A percentile compares a stretch with the other conserved stretches of the same genome.
phyloP scores from a whole-genome alignment of 2,329 filamentous ascomycete species.

The Endothia cerciana region DNA sequence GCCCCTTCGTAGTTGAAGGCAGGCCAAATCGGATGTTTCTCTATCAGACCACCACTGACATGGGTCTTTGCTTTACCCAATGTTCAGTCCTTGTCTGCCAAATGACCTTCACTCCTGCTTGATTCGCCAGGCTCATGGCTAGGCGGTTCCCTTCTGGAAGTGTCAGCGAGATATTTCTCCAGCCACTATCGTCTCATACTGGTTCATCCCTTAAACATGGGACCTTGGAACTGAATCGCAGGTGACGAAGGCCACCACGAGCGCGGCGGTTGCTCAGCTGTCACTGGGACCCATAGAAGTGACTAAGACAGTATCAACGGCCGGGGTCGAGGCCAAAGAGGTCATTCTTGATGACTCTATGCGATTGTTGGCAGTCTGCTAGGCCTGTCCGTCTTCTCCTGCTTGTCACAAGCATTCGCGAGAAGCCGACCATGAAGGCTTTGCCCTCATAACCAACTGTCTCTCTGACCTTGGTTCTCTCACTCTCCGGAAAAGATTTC shows the following conservation, averaged over 20 bases:
- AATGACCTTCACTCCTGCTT: not conserved
- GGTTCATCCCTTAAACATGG: not conserved
- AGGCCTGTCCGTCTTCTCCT: not conserved
- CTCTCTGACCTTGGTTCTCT: not conserved
- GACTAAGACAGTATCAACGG: not conserved
- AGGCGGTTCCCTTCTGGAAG: not conserved
- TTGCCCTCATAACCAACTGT: not conserved
- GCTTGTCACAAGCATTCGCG: not conserved
- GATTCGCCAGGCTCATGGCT: not conserved
- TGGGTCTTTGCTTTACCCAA: not conserved
- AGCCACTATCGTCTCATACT: not conserved
- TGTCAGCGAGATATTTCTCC: not conserved
- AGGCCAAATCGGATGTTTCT: not conserved
- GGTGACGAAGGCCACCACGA: not conserved
- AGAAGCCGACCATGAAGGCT: not conserved
- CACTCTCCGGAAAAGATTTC: slow-evolving; percentile 31
- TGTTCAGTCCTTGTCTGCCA: not conserved
- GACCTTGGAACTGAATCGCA: not conserved
- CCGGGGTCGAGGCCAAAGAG: not conserved
- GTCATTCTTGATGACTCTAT: not conserved
- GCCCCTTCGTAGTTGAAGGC: not conserved
- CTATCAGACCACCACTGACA: not conserved
- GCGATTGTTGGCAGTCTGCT: not conserved
- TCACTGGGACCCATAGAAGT: not conserved
- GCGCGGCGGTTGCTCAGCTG: not conserved